A percentile compares a stretch with the other conserved stretches of the same genome.
phyloP scores from a whole-genome alignment of 441 rosid species.

The Monsonia emarginata region DNA sequence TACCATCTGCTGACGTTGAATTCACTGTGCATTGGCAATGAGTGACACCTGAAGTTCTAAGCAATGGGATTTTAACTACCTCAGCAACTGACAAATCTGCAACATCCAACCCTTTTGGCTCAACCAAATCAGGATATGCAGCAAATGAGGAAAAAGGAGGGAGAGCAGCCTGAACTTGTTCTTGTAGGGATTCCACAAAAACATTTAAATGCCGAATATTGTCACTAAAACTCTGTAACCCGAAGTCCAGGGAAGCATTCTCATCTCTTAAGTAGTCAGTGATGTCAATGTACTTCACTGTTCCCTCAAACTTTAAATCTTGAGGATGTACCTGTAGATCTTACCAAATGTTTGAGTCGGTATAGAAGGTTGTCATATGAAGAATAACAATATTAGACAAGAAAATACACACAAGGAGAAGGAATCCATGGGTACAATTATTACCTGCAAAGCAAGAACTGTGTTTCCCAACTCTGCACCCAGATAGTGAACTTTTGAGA shows the following conservation, averaged over 20 bases:
- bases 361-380: constrained; percentile 9
- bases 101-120: constrained; percentile 24
- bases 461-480: constrained; percentile 59
- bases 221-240: constrained; percentile 20
- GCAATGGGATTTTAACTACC: constrained; percentile 47
- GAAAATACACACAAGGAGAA: constrained; percentile 14
- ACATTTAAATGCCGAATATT: constrained; percentile 21
- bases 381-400: constrained; percentile 9
- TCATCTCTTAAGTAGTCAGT: constrained; percentile 38
- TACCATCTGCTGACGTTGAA: constrained; percentile 35
- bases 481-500: constrained; percentile 43
- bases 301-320: constrained; percentile 60
- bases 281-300: constrained; percentile 51
- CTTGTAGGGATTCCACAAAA: constrained; percentile 48
- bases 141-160: constrained; percentile 41
- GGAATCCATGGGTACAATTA: constrained; percentile 21
- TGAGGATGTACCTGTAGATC: constrained; percentile 71
- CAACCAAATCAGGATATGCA: constrained; percentile 29
- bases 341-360: constrained; percentile 33
- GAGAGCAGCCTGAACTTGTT: constrained; percentile 51
- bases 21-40: constrained; percentile 35
- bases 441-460: constrained; percentile 65
- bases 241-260: constrained; percentile 23
- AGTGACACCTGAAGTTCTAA: constrained; percentile 52
- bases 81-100: constrained; percentile 30